A percentile compares a stretch with the other conserved stretches of the same genome.
Conservation (phyloP, 371 early-diverging fungal species). For the Actinomortierella ambigua region DNA sequence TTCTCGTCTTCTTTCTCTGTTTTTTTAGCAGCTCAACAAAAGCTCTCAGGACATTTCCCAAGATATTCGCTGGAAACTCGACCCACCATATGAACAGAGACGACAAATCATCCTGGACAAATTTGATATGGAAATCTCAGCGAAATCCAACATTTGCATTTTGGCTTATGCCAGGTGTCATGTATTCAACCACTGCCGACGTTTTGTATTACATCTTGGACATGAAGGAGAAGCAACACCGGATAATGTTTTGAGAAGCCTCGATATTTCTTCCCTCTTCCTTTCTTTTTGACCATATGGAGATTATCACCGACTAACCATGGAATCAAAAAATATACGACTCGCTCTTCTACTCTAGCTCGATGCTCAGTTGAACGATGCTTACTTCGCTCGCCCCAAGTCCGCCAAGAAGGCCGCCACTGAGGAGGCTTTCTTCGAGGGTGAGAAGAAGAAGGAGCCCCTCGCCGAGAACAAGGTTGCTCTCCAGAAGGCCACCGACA, state of each 20-base stretch:
- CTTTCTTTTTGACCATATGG: background rate
- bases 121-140: background rate
- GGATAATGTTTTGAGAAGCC: background rate
- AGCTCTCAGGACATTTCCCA: conserved; percentile 1
- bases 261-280: background rate
- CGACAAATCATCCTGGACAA: background rate
- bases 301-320: too few species aligned
- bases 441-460: conserved; percentile 67
- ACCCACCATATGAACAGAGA: too few species aligned
- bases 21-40: background rate
- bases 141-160: too few species aligned
- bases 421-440: conserved; percentile 90
- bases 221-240: too few species aligned
- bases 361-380: conserved; percentile 88
- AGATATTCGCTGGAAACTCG: too few species aligned
- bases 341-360: too few species aligned
- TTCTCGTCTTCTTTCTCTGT: background rate
- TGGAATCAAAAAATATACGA: too few species aligned
- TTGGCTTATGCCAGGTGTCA: too few species aligned
- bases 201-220: too few species aligned
- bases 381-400: conserved; percentile 88
- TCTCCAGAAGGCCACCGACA: conserved; percentile 88
- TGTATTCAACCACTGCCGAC: too few species aligned
- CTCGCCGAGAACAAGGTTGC: conserved; percentile 66
- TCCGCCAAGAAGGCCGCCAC: conserved; percentile 70